These are phyloP conservation scores for Aspergillus sp. DNA, from an alignment of 2,329 filamentous ascomycete species.

Conservation along the genomic window DNA sequence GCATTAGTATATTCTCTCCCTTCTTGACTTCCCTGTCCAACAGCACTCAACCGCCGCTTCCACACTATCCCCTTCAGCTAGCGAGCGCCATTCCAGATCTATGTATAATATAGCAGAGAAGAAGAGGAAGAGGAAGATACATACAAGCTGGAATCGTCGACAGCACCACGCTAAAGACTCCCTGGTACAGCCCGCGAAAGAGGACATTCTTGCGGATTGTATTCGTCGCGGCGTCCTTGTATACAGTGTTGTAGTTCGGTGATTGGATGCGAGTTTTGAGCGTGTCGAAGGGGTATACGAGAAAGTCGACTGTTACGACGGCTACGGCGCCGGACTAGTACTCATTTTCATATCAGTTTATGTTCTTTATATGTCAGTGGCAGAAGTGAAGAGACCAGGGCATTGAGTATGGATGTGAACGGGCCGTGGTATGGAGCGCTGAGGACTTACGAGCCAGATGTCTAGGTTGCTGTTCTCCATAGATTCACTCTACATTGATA, in stretches of 20 bases:
- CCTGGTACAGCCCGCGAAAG: slow-evolving; percentile 81
- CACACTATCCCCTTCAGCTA: not conserved
- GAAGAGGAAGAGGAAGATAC: slow-evolving; percentile 6
- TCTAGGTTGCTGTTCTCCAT: slow-evolving; percentile 54
- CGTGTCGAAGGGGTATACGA: slow-evolving; percentile 87
- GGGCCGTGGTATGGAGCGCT: not conserved
- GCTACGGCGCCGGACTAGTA: slow-evolving; percentile 78
- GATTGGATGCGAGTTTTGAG: slow-evolving; percentile 86
- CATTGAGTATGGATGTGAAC: not conserved
- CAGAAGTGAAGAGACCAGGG: no score
- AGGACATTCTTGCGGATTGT: slow-evolving; percentile 60
- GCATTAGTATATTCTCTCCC: not conserved
- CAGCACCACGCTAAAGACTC: slow-evolving; percentile 80
- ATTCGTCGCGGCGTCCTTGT: slow-evolving; percentile 61
- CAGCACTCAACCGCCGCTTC: no score
- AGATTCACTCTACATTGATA: not conserved
- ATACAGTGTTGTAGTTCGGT: slow-evolving; percentile 72
- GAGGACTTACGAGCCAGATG: slow-evolving; percentile 59
- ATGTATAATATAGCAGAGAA: not conserved
- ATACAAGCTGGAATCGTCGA: slow-evolving; percentile 88
- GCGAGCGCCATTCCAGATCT: not conserved
- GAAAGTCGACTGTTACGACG: slow-evolving; percentile 81
- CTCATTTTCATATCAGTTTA: not conserved
- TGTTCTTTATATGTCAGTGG: not conserved
- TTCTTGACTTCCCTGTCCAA: no score